Evolutionary conservation across 2,329 filamentous ascomycete genomes (phyloP), one percentile per base, ranked within the genome.

Genomic region (Xenoacremonium recifei): DNA sequence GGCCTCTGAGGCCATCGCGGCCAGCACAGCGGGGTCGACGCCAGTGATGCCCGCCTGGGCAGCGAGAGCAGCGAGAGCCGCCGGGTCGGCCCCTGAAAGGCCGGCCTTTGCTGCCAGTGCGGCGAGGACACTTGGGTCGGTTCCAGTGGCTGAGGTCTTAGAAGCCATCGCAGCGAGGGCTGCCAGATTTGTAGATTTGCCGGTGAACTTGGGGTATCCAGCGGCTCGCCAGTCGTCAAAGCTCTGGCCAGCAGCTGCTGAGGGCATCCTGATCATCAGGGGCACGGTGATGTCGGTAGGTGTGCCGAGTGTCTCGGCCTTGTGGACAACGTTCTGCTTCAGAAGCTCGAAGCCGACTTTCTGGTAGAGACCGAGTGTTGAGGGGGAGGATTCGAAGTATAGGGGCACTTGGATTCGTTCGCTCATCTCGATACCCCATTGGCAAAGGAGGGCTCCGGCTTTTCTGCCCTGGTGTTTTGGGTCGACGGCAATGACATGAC

Each of bases 341-440:
- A 75, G 50, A 38, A 58, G 58, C 37, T 61, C 57, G 49, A 72
- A 76, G 3, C 72, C 72, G 50, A 71, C 62, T 45, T 68, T 74
- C 43, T 66, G 59, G 53, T 76, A 77, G 20, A 76, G 57, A 6
- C 57, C 58, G 27, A 65, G 58, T 1, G 68, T 70, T 4, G 63
- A 61, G 4, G 61, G 65, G 1, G 70, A 72, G 2, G 70, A 68
- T 53, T 76, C 72, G 30, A 75, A 64, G 56, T 75, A 75, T 4
- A 73, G 58, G 4, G 71, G 71, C 21, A 75, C 45, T 12, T 53
- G 53, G 16, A 62, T 53, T 13, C 62, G 50, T 40, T 69, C 60
- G 40, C 65, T 60, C 32, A 65, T 51, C 16, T 65, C 55, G n/a
- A 60, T 53, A 21, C 68, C 69, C 56, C 65, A 71, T 47, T 71